Conservation (phyloP, 345 rosid genomes). For the Moricandia moricandioides region DNA sequence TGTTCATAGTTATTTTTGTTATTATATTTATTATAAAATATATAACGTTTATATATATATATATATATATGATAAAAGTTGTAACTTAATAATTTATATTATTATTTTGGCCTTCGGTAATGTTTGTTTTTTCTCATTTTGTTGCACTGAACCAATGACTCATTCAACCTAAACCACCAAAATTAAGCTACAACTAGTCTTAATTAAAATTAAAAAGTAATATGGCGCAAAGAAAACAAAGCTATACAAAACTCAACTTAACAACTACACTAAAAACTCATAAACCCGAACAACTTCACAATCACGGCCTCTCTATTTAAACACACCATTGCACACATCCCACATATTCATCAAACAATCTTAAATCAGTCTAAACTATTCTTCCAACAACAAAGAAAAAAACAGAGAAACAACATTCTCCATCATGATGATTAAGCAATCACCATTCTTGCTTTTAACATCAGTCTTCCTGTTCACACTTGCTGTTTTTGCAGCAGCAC, state of each 20-base stretch:
- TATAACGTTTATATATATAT: too few relatives aligned
- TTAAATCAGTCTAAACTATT: constrained; percentile 1
- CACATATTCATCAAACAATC: constrained; percentile 33
- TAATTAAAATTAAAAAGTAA: background rate
- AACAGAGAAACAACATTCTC: background rate
- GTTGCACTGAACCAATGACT: background rate
- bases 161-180: background rate
- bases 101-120: too few relatives aligned
- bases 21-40: too few relatives aligned
- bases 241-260: constrained; percentile 34
- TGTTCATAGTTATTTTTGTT: too few relatives aligned
- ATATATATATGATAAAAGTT: too few relatives aligned
- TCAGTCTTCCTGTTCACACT: constrained; percentile 41
- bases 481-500: constrained; percentile 40
- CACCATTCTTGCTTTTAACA: constrained; percentile 33
- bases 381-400: background rate
- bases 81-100: too few relatives aligned
- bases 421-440: constrained; percentile 51
- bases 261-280: constrained; percentile 46
- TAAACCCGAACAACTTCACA: constrained; percentile 44
- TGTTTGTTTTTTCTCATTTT: background rate
- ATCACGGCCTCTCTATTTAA: constrained; percentile 45
- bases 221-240: background rate
- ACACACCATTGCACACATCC: constrained; percentile 18
- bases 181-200: background rate